Conservation (phyloP, 306 rosid genomes). For the Cucumis melo region DNA sequence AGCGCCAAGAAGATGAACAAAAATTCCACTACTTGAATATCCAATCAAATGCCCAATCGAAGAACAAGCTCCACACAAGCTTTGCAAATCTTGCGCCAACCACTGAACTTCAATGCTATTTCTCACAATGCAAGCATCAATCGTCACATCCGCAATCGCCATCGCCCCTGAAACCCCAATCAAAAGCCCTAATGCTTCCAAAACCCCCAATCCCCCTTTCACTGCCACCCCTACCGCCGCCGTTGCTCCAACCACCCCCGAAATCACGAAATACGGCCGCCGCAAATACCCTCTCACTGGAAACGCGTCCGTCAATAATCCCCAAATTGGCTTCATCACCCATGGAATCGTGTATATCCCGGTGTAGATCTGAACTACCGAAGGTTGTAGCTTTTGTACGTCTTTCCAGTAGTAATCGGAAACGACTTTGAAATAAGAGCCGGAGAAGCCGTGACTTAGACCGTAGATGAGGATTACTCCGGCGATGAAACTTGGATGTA, state of each 20-base stretch:
- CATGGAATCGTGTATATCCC: constrained; percentile 55
- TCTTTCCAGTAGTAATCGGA: constrained; percentile 76
- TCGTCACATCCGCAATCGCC: constrained; percentile 61
- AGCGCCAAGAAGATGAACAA: constrained; percentile 6
- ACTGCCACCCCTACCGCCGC: not conserved
- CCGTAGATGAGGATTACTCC: constrained; percentile 46
- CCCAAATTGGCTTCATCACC: constrained; percentile 70
- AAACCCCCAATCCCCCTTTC: constrained; percentile 19
- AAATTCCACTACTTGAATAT: constrained; percentile 14
- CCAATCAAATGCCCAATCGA: constrained; percentile 52
- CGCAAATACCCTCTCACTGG: constrained; percentile 44
- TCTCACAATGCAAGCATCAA: constrained; percentile 68
- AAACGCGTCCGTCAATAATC: constrained; percentile 45
- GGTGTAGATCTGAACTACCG: constrained; percentile 34
- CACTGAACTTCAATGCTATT: constrained; percentile 40
- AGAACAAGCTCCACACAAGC: constrained; percentile 47
- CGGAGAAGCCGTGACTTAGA: constrained; percentile 48
- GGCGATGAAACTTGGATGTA: not conserved
- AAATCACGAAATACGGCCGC: constrained; percentile 5
- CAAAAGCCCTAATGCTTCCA: constrained; percentile 30
- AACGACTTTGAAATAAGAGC: constrained; percentile 42
- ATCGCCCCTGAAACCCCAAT: constrained; percentile 35
- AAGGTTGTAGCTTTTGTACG: constrained; percentile 49
- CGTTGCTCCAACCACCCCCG: not conserved
- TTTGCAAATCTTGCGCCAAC: constrained; percentile 60